A percentile compares a stretch with the other conserved stretches of the same genome.
These are phyloP conservation scores for Metschnikowia drakensbergensis DNA, from an alignment of 805 yeast species.

Conservation along the genomic window DNA sequence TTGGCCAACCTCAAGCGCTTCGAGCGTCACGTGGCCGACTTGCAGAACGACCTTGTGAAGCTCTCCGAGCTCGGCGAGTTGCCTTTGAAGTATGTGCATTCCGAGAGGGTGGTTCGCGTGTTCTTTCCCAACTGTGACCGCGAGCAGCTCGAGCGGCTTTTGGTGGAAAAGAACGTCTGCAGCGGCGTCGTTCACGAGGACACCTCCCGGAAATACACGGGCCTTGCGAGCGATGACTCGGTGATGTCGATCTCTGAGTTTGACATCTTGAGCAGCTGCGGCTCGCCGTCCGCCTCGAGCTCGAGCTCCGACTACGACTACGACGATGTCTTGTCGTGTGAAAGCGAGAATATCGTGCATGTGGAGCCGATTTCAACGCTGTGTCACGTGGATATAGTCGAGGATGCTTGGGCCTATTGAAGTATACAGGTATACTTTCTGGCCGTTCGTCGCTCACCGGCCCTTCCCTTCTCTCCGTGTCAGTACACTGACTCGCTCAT, in stretches of 20 bases:
- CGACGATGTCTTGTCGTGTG: constrained; percentile 14
- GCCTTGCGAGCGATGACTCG: constrained; percentile 8
- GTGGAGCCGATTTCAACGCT: constrained; percentile 11
- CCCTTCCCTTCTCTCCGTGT: too few species aligned
- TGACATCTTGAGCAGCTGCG: constrained; percentile 19
- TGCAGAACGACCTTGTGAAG: constrained; percentile 40
- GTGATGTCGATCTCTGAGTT: constrained; percentile 15
- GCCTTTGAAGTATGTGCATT: constrained; percentile 49
- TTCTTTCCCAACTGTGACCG: constrained; percentile 72
- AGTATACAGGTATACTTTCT: too few species aligned
- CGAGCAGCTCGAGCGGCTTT: constrained; percentile 50
- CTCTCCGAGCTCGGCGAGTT: constrained; percentile 62
- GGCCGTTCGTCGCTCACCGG: too few species aligned
- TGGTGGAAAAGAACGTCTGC: constrained; percentile 56
- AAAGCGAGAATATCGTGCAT: constrained; percentile 8
- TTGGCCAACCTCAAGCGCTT: constrained; percentile 21
- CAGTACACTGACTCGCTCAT: neutral
- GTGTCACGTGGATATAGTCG: constrained; percentile 16
- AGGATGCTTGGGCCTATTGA: constrained; percentile 7
- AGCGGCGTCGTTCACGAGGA: constrained; percentile 50
- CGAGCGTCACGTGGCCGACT: constrained; percentile 39
- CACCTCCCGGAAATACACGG: constrained; percentile 5
- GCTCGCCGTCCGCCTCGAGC: constrained; percentile 14
- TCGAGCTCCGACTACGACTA: constrained; percentile 5
- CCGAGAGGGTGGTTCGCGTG: constrained; percentile 40